Evolutionary conservation across 2,329 filamentous ascomycete species (phyloP).

Genomic region (Aspergillus sp.): DNA sequence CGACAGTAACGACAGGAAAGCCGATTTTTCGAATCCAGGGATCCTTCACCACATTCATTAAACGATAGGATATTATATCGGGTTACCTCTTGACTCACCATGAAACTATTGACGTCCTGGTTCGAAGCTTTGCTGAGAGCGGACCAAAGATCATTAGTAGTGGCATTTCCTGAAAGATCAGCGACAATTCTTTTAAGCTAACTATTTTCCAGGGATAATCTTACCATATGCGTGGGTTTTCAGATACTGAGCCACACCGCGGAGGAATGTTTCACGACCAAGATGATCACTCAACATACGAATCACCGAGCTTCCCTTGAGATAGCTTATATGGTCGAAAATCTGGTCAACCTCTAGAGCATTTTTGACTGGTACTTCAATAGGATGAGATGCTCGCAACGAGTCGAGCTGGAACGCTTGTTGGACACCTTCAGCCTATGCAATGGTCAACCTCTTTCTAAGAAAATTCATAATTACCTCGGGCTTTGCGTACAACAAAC

Average conservation of each 20-base stretch:
- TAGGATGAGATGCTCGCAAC: conserved; percentile 87
- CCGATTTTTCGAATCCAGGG: conserved; percentile 95
- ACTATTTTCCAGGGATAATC: neutral
- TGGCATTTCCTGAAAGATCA: conserved; percentile 59
- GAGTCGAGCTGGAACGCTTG: conserved; percentile 85
- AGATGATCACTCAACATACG: conserved; percentile 93
- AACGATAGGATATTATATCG: neutral
- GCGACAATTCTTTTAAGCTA: too few relatives aligned
- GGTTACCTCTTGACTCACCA: conserved; percentile 47
- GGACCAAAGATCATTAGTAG: conserved; percentile 85
- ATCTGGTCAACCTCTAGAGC: conserved; percentile 96
- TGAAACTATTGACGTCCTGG: conserved; percentile 78
- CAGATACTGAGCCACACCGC: conserved; percentile 85
- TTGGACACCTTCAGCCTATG: conserved; percentile 81
- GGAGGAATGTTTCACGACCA: conserved; percentile 80
- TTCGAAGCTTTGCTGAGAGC: conserved; percentile 84
- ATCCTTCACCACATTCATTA: conserved; percentile 39
- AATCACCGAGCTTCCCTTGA: conserved; percentile 94
- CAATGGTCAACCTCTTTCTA: conserved; percentile 34
- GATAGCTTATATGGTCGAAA: conserved; percentile 93
- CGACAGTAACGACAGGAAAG: conserved; percentile 82
- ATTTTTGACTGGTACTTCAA: conserved; percentile 90
- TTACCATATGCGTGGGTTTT: conserved; percentile 78
- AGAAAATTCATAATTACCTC: conserved; percentile 44
- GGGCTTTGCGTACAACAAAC: conserved; percentile 68